Evolutionary conservation across 1,139 yeast genomes (phyloP).

Genomic region (Diutina ranongensis): DNA sequence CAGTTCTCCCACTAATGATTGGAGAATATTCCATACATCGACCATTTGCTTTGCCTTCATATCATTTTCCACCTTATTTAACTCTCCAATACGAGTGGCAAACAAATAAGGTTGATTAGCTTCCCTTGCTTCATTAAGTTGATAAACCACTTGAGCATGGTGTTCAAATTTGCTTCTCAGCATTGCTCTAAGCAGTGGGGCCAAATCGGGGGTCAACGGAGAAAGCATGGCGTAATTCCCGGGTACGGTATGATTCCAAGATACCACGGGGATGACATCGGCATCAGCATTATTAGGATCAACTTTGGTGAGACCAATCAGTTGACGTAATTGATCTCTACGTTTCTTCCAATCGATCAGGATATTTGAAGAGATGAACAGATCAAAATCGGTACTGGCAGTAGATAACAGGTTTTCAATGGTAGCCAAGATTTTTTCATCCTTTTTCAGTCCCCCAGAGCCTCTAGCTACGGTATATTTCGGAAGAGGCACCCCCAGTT

Average conservation of each 20-base stretch:
- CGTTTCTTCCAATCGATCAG: constrained; percentile 77
- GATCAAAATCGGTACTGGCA: constrained; percentile 79
- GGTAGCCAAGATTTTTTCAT: constrained; percentile 71
- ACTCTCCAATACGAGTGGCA: constrained; percentile 41
- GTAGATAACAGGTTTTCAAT: constrained; percentile 69
- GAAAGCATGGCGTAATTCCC: constrained; percentile 26
- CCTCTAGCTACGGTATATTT: not conserved
- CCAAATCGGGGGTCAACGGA: constrained; percentile 15
- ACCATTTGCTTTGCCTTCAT: constrained; percentile 50
- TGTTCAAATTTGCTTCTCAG: constrained; percentile 52
- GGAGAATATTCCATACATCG: constrained; percentile 53
- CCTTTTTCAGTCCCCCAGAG: constrained; percentile 49
- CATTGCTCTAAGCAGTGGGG: not conserved
- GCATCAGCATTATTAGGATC: not conserved
- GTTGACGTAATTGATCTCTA: constrained; percentile 59
- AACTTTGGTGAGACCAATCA: constrained; percentile 36
- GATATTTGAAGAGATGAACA: constrained; percentile 59
- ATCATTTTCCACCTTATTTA: constrained; percentile 39
- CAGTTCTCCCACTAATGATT: constrained; percentile 29
- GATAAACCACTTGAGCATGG: constrained; percentile 61
- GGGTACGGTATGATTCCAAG: constrained; percentile 28
- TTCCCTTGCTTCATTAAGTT: constrained; percentile 60
- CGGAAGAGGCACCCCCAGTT: not conserved
- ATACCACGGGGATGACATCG: constrained; percentile 9
- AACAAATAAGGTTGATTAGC: constrained; percentile 36